Conservation (phyloP, 148 eudicot species). For the Chenopodium quinoa region DNA sequence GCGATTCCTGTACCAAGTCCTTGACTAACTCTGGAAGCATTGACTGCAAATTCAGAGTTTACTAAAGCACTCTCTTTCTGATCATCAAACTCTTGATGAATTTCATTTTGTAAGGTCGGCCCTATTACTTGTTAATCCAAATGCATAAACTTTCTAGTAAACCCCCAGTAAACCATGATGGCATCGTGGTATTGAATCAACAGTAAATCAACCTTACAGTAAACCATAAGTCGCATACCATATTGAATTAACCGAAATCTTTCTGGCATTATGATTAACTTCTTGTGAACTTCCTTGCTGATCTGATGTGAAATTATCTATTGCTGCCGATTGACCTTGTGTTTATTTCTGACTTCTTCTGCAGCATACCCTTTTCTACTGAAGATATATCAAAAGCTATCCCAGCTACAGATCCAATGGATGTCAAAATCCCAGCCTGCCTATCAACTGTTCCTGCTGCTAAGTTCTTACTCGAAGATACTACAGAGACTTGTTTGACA, state of each 20-base stretch:
- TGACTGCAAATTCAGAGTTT: no score
- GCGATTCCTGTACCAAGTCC: no score
- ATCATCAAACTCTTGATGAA: no score
- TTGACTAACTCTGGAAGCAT: no score
- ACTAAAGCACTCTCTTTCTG: no score
- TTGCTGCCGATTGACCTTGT: constrained; percentile 3
- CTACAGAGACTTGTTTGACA: constrained; percentile 11
- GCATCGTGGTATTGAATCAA: no score
- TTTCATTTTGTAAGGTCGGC: no score
- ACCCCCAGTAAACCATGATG: no score
- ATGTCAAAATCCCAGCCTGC: constrained; percentile 58
- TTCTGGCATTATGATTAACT: background rate
- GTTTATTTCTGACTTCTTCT: constrained; percentile 10
- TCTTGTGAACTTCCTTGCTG: background rate
- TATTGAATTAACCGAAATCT: background rate
- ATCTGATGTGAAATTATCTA: background rate
- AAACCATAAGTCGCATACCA: background rate
- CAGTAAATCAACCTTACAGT: no score
- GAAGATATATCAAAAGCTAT: constrained; percentile 96
- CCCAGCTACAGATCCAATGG: constrained; percentile 71
- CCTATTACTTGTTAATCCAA: no score
- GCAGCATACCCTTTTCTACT: constrained; percentile 95
- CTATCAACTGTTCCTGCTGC: constrained; percentile 68
- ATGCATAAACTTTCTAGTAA: no score
- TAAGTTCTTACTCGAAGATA: constrained; percentile 52